A percentile compares a stretch with the other conserved stretches of the same genome.
These are phyloP conservation scores for Alternaria consortialis DNA, from an alignment of 2,329 filamentous ascomycete genomes.

Conservation along the genomic window DNA sequence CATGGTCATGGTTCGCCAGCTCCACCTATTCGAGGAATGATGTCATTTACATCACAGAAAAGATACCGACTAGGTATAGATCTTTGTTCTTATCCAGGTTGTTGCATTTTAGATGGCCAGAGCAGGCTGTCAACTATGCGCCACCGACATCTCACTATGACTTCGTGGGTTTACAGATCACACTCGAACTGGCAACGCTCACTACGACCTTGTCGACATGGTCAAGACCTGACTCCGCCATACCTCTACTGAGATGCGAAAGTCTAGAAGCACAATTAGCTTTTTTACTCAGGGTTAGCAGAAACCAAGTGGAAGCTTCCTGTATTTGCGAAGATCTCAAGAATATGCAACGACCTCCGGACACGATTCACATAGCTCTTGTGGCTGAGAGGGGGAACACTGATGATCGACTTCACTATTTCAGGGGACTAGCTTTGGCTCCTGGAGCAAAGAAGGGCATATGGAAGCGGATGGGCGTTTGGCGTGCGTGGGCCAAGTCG, in stretches of 20 bases:
- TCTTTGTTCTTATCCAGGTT: background rate
- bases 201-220: too few species aligned
- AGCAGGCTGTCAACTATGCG: background rate
- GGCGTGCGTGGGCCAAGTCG: too few species aligned
- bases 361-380: background rate
- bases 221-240: too few species aligned
- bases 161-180: conserved; percentile 1
- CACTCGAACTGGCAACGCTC: background rate
- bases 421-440: background rate
- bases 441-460: background rate
- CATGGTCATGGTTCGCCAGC: conserved; percentile 18
- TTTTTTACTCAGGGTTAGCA: background rate
- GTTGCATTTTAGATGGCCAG: background rate
- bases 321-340: background rate
- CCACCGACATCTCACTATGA: background rate
- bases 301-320: background rate
- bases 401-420: background rate
- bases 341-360: background rate
- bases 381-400: background rate
- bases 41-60: too few species aligned
- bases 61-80: too few species aligned
- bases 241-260: too few species aligned
- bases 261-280: background rate
- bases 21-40: background rate
- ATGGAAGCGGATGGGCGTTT: background rate